These are phyloP conservation scores for Colletotrichum sp. DNA, from an alignment of 2,329 filamentous ascomycete species.

Conservation along the genomic window DNA sequence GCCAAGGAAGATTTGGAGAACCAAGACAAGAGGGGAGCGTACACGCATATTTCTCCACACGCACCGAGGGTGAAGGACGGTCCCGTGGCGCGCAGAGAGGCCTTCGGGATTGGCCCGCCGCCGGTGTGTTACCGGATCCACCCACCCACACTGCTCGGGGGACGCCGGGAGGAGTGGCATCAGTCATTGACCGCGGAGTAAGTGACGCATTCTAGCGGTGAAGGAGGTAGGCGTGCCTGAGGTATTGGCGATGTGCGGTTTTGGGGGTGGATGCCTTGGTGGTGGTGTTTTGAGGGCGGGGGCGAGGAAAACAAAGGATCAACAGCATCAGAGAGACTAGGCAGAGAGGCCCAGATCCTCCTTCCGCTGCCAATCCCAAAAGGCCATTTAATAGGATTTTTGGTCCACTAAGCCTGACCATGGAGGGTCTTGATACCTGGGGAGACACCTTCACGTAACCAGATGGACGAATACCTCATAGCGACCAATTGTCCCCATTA, in stretches of 20 bases:
- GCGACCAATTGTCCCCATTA: no score
- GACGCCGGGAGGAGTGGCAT: not conserved
- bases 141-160: not conserved
- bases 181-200: not conserved
- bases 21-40: not conserved
- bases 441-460: no score
- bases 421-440: no score
- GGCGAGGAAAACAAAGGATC: no score
- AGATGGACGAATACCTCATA: no score
- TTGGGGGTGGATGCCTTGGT: not conserved
- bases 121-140: not conserved
- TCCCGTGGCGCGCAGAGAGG: not conserved
- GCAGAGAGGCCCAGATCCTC: no score
- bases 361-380: no score
- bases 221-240: not conserved
- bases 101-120: not conserved
- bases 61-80: not conserved
- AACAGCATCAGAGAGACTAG: no score
- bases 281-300: not conserved
- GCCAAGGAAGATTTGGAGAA: not conserved
- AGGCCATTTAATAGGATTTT: no score
- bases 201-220: slow-evolving; percentile 20
- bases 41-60: not conserved
- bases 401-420: no score
- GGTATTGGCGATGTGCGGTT: not conserved